A percentile compares a stretch with the other conserved stretches of the same genome.
Conservation (phyloP, 257 asterid species). For the Thymus mandschuricus region DNA sequence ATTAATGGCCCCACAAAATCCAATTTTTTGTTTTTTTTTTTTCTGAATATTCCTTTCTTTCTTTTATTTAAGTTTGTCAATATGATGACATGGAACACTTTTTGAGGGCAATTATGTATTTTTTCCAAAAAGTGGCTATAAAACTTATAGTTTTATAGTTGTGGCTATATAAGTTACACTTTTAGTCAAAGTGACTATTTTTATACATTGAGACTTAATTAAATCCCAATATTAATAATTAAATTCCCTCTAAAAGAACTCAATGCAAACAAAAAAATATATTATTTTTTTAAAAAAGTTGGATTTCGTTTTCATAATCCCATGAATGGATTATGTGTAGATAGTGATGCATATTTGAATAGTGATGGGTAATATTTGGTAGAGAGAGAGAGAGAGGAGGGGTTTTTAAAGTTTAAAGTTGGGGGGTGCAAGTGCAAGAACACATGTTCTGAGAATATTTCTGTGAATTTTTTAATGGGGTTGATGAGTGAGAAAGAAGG, state of each 20-base stretch:
- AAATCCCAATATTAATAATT: slow-evolving; percentile 12
- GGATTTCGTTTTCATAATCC: slow-evolving; percentile 34
- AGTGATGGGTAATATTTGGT: not conserved
- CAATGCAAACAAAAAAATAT: slow-evolving; percentile 3
- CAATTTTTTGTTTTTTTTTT: too few relatives aligned
- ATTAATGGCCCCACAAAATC: too few relatives aligned
- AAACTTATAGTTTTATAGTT: too few relatives aligned
- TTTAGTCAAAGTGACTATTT: too few relatives aligned
- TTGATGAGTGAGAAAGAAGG: slow-evolving; percentile 15
- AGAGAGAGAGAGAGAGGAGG: not conserved
- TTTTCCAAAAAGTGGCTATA: too few relatives aligned
- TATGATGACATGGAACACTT: too few relatives aligned
- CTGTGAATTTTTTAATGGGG: slow-evolving; percentile 31
- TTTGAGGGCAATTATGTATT: too few relatives aligned
- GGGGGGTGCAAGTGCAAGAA: slow-evolving; percentile 25
- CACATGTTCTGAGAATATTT: slow-evolving; percentile 28
- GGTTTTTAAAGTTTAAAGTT: slow-evolving; percentile 6
- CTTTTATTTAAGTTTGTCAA: too few relatives aligned
- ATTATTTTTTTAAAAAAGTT: not conserved
- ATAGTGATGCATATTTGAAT: not conserved
- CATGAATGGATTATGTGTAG: slow-evolving; percentile 24
- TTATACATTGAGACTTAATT: too few relatives aligned
- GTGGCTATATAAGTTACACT: too few relatives aligned
- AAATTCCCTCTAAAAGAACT: too few relatives aligned
- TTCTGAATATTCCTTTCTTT: too few relatives aligned